Evolutionary conservation across 2,329 filamentous ascomycete genomes (phyloP).

Genomic region (Ascosphaera aggregata): DNA sequence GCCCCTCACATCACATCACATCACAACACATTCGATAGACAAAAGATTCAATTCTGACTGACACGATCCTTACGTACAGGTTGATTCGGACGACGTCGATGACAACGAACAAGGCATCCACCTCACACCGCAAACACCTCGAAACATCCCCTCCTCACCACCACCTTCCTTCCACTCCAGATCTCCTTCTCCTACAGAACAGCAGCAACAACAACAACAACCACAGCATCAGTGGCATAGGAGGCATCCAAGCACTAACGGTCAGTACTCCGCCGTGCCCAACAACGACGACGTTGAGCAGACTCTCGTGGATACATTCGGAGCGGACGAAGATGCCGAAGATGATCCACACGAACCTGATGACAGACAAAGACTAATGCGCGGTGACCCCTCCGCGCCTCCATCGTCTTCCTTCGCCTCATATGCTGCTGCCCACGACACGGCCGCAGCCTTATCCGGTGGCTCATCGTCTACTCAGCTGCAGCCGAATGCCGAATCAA

Average conservation of each 20-base stretch:
- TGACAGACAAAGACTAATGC: slow-evolving; percentile 69
- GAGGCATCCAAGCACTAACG: neutral
- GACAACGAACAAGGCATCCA: slow-evolving; percentile 12
- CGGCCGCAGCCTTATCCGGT: neutral
- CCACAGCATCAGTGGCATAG: neutral
- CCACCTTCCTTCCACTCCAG: slow-evolving; percentile 73
- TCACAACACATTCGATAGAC: neutral
- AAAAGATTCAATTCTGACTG: too few species aligned
- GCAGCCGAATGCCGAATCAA: slow-evolving; percentile 11
- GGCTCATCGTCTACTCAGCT: neutral
- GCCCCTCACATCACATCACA: neutral
- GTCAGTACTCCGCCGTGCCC: neutral
- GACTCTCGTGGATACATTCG: slow-evolving; percentile 83
- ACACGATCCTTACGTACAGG: slow-evolving; percentile 10
- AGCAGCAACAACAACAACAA: slow-evolving; percentile 4
- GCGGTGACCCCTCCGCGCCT: slow-evolving; percentile 24
- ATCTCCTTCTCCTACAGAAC: slow-evolving; percentile 40
- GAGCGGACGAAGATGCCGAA: slow-evolving; percentile 51
- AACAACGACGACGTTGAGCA: slow-evolving; percentile 37
- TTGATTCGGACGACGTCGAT: slow-evolving; percentile 22
- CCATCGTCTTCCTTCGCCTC: neutral
- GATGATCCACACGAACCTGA: slow-evolving; percentile 49
- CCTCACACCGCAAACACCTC: slow-evolving; percentile 11
- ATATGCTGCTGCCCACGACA: neutral
- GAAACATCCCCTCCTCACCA: slow-evolving; percentile 18